phyloP scores from a whole-genome alignment of 192 early-diverging fungal genomes.

The Entomortierella chlamydospora region DNA sequence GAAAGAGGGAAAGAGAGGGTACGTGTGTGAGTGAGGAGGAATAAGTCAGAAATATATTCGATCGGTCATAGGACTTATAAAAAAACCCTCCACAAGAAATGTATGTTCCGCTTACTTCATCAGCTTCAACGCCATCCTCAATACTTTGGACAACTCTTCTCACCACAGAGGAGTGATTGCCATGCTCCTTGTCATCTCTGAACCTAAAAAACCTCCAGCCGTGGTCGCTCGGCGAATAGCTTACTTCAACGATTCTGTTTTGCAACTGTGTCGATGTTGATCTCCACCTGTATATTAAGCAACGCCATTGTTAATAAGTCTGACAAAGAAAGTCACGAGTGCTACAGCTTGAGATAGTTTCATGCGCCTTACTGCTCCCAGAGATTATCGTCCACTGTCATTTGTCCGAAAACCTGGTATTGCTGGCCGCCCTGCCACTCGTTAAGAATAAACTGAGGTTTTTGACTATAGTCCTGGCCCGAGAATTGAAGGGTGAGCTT shows the following conservation, averaged over 20 bases:
- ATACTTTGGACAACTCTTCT: conserved; percentile 76
- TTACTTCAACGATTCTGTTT: conserved; percentile 72
- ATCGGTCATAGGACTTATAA: no score
- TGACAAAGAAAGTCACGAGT: background rate
- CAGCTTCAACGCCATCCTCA: conserved; percentile 71
- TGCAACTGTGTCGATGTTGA: conserved; percentile 53
- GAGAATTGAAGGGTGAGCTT: conserved; percentile 57
- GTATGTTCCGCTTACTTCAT: conserved; percentile 58
- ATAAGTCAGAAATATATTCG: no score
- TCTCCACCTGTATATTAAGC: conserved; percentile 18
- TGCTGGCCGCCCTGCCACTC: conserved; percentile 58
- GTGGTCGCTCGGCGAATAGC: conserved; percentile 63
- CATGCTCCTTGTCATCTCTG: conserved; percentile 83
- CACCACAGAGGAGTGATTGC: conserved; percentile 74
- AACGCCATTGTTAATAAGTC: background rate
- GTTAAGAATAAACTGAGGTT: conserved; percentile 60
- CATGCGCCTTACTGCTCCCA: conserved; percentile 57
- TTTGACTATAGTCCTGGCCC: conserved; percentile 21
- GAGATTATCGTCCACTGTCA: conserved; percentile 68
- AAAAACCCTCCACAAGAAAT: background rate
- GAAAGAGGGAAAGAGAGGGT: no score
- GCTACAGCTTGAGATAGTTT: background rate
- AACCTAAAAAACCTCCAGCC: conserved; percentile 82
- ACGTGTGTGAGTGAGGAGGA: no score
- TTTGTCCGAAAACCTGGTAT: conserved; percentile 57